A percentile compares a stretch with the other conserved stretches of the same genome.
Evolutionary conservation across 768 basidiomycete genomes (phyloP).

Genomic region (Lactifluus pinguis): DNA sequence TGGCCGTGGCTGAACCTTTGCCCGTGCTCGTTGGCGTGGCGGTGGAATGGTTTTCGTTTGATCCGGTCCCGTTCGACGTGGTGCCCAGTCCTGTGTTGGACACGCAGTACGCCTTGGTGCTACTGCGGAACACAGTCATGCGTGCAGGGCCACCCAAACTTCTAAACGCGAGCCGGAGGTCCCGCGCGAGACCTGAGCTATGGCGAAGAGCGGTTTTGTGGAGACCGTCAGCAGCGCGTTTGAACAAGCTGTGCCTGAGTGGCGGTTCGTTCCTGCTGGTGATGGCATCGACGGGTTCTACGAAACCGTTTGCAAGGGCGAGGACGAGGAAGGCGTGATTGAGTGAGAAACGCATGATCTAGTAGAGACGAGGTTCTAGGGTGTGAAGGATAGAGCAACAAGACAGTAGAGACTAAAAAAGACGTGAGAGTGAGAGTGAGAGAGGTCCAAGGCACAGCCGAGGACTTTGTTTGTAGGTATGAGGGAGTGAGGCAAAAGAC

Average conservation of each 20-base stretch:
- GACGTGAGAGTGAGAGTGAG: slow-evolving; percentile 9
- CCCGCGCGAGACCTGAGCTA: slow-evolving; percentile 54
- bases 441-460: slow-evolving; percentile 14
- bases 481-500: neutral
- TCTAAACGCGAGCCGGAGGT: slow-evolving; percentile 58
- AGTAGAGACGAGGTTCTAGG: neutral
- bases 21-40: slow-evolving; percentile 10
- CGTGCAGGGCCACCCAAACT: slow-evolving; percentile 31
- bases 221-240: slow-evolving; percentile 36
- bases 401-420: neutral
- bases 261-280: slow-evolving; percentile 2
- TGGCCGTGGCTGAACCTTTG: slow-evolving; percentile 15
- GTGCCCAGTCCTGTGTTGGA: neutral
- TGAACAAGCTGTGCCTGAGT: slow-evolving; percentile 28
- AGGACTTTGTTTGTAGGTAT: slow-evolving; percentile 5
- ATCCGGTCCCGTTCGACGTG: neutral
- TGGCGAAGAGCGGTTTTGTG: slow-evolving; percentile 49
- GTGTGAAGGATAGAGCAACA: neutral
- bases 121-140: neutral
- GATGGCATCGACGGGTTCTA: slow-evolving; percentile 24
- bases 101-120: slow-evolving; percentile 20
- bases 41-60: neutral
- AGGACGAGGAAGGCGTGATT: slow-evolving; percentile 22
- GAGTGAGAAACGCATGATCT: slow-evolving; percentile 23
- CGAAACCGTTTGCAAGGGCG: slow-evolving; percentile 26